phyloP scores from a whole-genome alignment of 306 rosid species.

The Hippophae rhamnoides region DNA sequence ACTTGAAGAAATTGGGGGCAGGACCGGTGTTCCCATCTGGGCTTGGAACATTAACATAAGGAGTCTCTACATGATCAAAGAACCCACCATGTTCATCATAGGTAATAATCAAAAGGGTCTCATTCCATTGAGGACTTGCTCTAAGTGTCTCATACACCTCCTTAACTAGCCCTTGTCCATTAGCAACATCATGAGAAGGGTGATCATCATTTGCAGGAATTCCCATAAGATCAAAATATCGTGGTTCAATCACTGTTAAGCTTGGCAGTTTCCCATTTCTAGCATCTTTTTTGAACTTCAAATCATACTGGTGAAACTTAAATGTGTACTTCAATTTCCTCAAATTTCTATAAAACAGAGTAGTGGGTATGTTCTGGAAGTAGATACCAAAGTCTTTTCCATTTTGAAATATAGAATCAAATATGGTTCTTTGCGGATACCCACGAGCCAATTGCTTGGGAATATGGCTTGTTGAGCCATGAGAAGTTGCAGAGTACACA shows the following conservation, averaged over 20 bases:
- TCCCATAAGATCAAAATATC: slow-evolving; percentile 73
- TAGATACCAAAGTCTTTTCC: slow-evolving; percentile 65
- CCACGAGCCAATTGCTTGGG: slow-evolving; percentile 78
- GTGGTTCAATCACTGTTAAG: slow-evolving; percentile 82
- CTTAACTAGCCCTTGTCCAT: slow-evolving; percentile 84
- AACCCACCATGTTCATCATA: slow-evolving; percentile 98
- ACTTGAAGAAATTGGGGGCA: slow-evolving; percentile 93
- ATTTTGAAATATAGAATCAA: slow-evolving; percentile 70
- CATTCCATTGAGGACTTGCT: slow-evolving; percentile 91
- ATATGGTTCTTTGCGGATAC: slow-evolving; percentile 89
- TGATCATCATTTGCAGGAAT: slow-evolving; percentile 86
- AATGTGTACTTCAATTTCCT: slow-evolving; percentile 71
- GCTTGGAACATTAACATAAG: slow-evolving; percentile 70
- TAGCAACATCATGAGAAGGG: slow-evolving; percentile 98
- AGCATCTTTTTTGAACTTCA: slow-evolving; percentile 74
- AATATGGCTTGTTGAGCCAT: slow-evolving; percentile 88
- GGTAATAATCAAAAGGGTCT: slow-evolving; percentile 77
- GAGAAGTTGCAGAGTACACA: slow-evolving; percentile 94
- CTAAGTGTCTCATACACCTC: slow-evolving; percentile 89
- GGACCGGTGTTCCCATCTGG: slow-evolving; percentile 99
- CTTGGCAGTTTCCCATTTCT: slow-evolving; percentile 74
- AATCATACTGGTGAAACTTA: slow-evolving; percentile 72
- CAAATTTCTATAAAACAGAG: slow-evolving; percentile 72
- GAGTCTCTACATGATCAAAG: slow-evolving; percentile 84
- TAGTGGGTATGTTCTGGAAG: slow-evolving; percentile 78